Percentiles rank a stretch among this genome's conserved stretches.
These are phyloP conservation scores for Elaeis guineensis DNA, from an alignment of 176 grass and related monocot species.

Conservation along the genomic window DNA sequence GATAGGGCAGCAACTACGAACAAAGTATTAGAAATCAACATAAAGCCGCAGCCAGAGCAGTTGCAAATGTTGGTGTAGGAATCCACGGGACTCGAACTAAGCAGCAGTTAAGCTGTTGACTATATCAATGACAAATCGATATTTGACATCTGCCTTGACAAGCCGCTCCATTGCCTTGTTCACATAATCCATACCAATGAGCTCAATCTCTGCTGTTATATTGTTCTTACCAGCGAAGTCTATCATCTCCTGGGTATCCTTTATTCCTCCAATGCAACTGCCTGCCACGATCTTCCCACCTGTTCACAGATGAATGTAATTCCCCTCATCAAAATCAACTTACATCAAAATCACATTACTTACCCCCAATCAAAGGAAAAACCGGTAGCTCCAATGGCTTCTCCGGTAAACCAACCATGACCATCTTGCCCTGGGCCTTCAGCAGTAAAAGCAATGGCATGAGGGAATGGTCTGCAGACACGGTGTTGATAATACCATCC, in stretches of 20 bases:
- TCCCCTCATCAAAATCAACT: too few species aligned
- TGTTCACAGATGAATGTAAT: background rate
- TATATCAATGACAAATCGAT: constrained; percentile 67
- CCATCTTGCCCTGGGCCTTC: constrained; percentile 43
- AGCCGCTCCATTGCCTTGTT: constrained; percentile 41
- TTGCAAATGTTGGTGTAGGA: too few species aligned
- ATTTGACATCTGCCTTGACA: constrained; percentile 42
- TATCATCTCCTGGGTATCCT: constrained; percentile 56
- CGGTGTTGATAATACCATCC: constrained; percentile 54
- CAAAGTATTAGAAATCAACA: too few species aligned
- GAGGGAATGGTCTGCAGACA: constrained; percentile 23
- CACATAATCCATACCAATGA: constrained; percentile 25
- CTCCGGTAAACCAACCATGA: constrained; percentile 39
- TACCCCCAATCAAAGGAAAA: constrained; percentile 33
- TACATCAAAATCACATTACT: background rate
- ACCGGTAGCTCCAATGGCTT: constrained; percentile 40
- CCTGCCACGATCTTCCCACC: constrained; percentile 38
- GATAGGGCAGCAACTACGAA: too few species aligned
- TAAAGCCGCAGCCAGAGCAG: too few species aligned
- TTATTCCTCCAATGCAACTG: constrained; percentile 47
- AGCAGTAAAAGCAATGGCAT: constrained; percentile 26
- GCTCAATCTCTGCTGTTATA: constrained; percentile 33
- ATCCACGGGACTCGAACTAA: background rate
- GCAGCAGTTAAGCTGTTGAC: constrained; percentile 32
- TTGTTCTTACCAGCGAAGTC: constrained; percentile 40